A percentile compares a stretch with the other conserved stretches of the same genome.
phyloP scores from a whole-genome alignment of 2,329 filamentous ascomycete species.

The Cladosporium sp. region DNA sequence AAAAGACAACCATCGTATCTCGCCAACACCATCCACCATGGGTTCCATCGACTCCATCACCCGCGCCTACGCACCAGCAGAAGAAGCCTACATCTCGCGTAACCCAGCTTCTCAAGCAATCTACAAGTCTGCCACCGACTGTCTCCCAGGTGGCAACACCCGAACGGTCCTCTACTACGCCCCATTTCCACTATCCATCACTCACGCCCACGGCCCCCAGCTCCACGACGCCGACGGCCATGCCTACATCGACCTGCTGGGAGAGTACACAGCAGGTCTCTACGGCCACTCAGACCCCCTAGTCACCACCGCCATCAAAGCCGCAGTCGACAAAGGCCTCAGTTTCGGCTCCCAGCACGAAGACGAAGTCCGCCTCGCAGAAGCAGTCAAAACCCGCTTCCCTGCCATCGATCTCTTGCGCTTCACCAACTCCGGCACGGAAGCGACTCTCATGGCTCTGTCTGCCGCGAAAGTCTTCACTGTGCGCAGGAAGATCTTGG shows the following conservation, averaged over 20 bases:
- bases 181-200: constrained; percentile 43
- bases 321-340: constrained; percentile 53
- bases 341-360: constrained; percentile 57
- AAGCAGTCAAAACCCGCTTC: constrained; percentile 58
- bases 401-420: constrained; percentile 55
- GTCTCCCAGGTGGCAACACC: constrained; percentile 44
- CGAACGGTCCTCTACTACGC: constrained; percentile 40
- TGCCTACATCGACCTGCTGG: constrained; percentile 61
- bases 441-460: constrained; percentile 64
- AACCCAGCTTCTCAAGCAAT: constrained; percentile 24
- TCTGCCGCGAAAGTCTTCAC: constrained; percentile 55
- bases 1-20: background rate
- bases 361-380: constrained; percentile 56
- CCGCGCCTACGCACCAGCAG: background rate
- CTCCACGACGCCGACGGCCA: constrained; percentile 38
- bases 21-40: background rate
- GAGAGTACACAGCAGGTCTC: constrained; percentile 66
- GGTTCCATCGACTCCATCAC: constrained; percentile 3
- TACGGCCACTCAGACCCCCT: constrained; percentile 65
- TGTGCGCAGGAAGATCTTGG: constrained; percentile 51
- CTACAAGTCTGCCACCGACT: constrained; percentile 36
- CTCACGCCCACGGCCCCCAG: constrained; percentile 32
- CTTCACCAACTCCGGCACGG: constrained; percentile 68
- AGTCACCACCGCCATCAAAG: constrained; percentile 54
- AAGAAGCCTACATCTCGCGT: constrained; percentile 2